Conservation (phyloP, 2,329 filamentous ascomycete species). For the Erysiphe pulchra region DNA sequence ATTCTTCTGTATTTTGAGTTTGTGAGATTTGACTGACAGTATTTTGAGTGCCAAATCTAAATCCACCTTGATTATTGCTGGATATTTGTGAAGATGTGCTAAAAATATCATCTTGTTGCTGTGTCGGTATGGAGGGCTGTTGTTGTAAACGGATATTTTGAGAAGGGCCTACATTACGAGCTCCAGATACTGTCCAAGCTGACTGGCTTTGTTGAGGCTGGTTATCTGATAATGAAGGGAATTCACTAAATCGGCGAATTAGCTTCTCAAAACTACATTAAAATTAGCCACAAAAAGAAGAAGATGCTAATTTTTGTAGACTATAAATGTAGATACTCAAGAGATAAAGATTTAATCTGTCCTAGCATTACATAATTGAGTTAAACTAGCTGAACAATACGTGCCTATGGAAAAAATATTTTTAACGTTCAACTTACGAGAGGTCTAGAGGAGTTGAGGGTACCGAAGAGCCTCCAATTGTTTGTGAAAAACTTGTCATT, state of each 20-base stretch:
- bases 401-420: not conserved
- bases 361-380: too few species aligned
- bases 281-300: not conserved
- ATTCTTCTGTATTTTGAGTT: constrained; percentile 26
- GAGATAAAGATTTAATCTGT: too few species aligned
- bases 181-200: constrained; percentile 12
- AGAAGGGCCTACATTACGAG: constrained; percentile 10
- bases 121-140: constrained; percentile 8
- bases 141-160: constrained; percentile 12
- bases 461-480: constrained; percentile 31
- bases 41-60: constrained; percentile 13
- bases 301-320: not conserved
- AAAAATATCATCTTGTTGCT: constrained; percentile 14
- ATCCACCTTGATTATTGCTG: constrained; percentile 9
- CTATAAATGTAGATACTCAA: too few species aligned
- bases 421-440: constrained; percentile 26
- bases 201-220: constrained; percentile 17
- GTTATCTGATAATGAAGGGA: constrained; percentile 37
- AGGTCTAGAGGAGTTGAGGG: constrained; percentile 34
- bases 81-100: constrained; percentile 12
- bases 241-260: constrained; percentile 22
- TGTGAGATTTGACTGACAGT: constrained; percentile 14
- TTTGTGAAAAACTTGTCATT: constrained; percentile 41
- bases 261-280: not conserved
- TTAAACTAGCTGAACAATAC: too few species aligned